phyloP scores from a whole-genome alignment of 169 alveolate genomes.

The Plasmodium coatneyi region DNA sequence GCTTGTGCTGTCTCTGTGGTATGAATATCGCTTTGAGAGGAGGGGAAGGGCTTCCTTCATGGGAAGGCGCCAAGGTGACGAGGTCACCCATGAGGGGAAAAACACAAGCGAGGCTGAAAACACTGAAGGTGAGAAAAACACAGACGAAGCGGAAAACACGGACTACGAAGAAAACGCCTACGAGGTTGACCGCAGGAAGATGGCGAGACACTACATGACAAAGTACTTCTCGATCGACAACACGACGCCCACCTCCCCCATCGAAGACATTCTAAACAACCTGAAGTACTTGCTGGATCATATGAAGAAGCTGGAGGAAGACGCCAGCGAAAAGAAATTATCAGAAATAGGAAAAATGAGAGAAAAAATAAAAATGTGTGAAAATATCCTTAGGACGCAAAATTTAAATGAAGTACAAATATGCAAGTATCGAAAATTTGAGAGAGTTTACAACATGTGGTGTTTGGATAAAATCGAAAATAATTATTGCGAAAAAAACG shows the following conservation, averaged over 20 bases:
- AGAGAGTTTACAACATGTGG: conserved; percentile 71
- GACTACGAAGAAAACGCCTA: background rate
- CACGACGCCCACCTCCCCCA: conserved; percentile 51
- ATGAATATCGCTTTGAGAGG: conserved; percentile 26
- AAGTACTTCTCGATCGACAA: conserved; percentile 67
- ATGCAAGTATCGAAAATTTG: conserved; percentile 55
- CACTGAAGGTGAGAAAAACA: background rate
- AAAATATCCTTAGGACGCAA: conserved; percentile 57
- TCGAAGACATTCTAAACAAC: conserved; percentile 51
- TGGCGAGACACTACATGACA: background rate
- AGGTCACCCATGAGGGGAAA: background rate
- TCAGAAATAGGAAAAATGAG: conserved; percentile 14
- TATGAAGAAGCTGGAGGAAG: conserved; percentile 29
- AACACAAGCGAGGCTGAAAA: background rate
- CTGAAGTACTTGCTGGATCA: conserved; percentile 16
- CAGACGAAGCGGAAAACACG: background rate
- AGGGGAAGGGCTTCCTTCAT: conserved; percentile 3
- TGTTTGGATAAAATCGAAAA: conserved; percentile 45
- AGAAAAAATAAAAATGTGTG: conserved; percentile 66
- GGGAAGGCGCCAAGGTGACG: background rate
- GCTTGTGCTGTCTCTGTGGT: conserved; percentile 14
- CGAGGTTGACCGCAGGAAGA: background rate
- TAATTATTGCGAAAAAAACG: background rate
- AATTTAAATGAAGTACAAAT: conserved; percentile 64
- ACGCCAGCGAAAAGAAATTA: conserved; percentile 2